Evolutionary conservation across 139 green algal genomes (phyloP).

Genomic region (Coelastrella sp.): DNA sequence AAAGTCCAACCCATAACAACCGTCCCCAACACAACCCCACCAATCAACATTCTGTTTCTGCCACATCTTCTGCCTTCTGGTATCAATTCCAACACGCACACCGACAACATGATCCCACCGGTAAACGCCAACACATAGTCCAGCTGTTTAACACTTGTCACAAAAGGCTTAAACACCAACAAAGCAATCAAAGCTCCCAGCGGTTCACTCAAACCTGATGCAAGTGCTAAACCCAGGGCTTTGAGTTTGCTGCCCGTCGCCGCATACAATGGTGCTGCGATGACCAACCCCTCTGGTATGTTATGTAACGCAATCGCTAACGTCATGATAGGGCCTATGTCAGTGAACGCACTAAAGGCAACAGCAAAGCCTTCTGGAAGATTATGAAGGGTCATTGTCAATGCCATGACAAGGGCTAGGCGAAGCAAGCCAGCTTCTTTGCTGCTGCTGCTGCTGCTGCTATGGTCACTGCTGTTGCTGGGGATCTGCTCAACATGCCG

Average conservation of each 20-base stretch:
- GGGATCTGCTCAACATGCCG: background rate
- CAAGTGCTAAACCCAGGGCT: constrained; percentile 78
- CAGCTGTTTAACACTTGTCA: constrained; percentile 64
- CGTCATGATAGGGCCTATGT: constrained; percentile 82
- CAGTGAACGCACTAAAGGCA: constrained; percentile 75
- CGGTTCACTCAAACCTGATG: constrained; percentile 87
- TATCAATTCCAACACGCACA: constrained; percentile 89
- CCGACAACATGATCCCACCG: constrained; percentile 89
- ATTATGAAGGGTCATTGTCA: constrained; percentile 93
- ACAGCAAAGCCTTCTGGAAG: constrained; percentile 88
- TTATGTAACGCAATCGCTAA: constrained; percentile 68
- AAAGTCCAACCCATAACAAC: constrained; percentile 80
- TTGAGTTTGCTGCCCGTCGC: constrained; percentile 82
- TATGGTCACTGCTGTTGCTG: background rate
- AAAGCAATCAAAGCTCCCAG: constrained; percentile 83
- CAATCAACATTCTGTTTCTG: constrained; percentile 65
- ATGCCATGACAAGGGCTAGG: constrained; percentile 13
- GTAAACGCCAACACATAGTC: constrained; percentile 82
- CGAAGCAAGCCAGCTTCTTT: background rate
- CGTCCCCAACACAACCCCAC: constrained; percentile 70
- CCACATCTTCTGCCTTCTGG: constrained; percentile 84
- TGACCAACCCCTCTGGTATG: constrained; percentile 74
- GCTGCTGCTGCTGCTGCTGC: background rate
- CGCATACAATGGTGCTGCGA: constrained; percentile 89
- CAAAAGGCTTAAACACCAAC: constrained; percentile 73